Base-by-base conservation (phyloP, 768 basidiomycete genomes). In the Cyathus striatus region DNA sequence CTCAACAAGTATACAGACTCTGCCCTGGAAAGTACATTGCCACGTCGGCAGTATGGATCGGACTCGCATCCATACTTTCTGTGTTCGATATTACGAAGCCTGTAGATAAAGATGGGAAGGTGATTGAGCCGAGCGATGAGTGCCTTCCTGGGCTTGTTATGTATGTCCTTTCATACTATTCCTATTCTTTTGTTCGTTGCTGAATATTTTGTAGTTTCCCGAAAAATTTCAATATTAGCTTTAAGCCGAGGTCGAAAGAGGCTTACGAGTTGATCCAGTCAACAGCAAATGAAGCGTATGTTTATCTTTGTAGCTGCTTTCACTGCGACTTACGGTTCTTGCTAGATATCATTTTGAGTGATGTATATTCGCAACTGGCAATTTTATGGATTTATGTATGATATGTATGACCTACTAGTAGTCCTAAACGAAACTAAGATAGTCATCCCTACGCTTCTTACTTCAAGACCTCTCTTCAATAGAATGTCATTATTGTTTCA, bases 1-100 rank as follows among this genome's bases (percentile, higher is more conserved):
- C 27, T n/a, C n/a, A 30, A 30, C 7, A 9, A 9, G 7, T 30
- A 30, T 30, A 30, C 14, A 53, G 56, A 9, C 30, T 57, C 20
- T 70, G 68, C 38, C 62, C 65, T 14, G 68, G 65, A 4, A 55
- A 54, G 13, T 46, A 56, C 18, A 57, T 67, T 40, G 68, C 66
- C 0, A 55, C 60, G n/a, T 47, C 54, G 5, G 51, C 48, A 4
- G 22, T 68, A 6, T 67, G 55, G 54, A 54, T 68, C 22, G 50
- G 58, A 1, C 47, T 60, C n/a, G 58, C 58, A 3, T 57, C 52
- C 16, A 43, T 69, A 2, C 41, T 65, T 17, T 52, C 62, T 5
- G 47, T 53, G 2, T 60, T 68, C 33, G 48, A 60, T 24, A 56
- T 69, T 14, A 32, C 40, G 1, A 51, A 53, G 24, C 47, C 49